Evolutionary conservation across 257 asterid genomes (phyloP), one percentile per base, ranked within the genome.

Genomic region (Paraleonurus japonicus): DNA sequence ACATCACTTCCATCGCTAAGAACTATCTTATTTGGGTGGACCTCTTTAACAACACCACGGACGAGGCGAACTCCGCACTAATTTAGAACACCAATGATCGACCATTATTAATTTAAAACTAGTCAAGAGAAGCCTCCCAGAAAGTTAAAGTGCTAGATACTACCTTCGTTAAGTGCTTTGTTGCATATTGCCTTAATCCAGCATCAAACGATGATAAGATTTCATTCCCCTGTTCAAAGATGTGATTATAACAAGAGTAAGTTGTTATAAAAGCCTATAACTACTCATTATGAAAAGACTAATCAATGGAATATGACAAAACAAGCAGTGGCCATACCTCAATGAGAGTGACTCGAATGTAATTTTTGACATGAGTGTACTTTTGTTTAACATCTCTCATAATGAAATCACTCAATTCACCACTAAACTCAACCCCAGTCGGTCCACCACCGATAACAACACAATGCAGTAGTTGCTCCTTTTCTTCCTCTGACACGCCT

Each of bases 381-480:
- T 85, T 81, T 77, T 88, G 93, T 6, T 83, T 85, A 39, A 80
- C 98, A 79, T 93, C 97, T 80, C 95, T 90, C 82, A 73, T 88
- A 30, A 93, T 93, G 58, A 93, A 93, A 80, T 93, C 98, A 66
- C 98, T 93, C 81, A 93, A 67, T 79, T 93, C 98, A 7, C 98
- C 98, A 11, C 97, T 90, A 32, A 92, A 92, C 75, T 92, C 98
- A 50, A 93, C 98, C 20, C 98, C 97, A 7, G 98, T 93, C 15
- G 98, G 98, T 65, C 98, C 98, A 47, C 98, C 98, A 53, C 98
- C 97, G 12, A 93, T 81, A 28, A 90, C 98, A 20, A 93, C 98
- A 67, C 96, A 90, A 43, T 93, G 98, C 65, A 93, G 73, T 35
- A 93, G 81, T 32, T 86, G 84, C 79, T 93, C 97, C 85, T 88